Evolutionary conservation across 1,284 basidiomycete genomes (phyloP).

Genomic region (Apiotrichum mycotoxinovorans): DNA sequence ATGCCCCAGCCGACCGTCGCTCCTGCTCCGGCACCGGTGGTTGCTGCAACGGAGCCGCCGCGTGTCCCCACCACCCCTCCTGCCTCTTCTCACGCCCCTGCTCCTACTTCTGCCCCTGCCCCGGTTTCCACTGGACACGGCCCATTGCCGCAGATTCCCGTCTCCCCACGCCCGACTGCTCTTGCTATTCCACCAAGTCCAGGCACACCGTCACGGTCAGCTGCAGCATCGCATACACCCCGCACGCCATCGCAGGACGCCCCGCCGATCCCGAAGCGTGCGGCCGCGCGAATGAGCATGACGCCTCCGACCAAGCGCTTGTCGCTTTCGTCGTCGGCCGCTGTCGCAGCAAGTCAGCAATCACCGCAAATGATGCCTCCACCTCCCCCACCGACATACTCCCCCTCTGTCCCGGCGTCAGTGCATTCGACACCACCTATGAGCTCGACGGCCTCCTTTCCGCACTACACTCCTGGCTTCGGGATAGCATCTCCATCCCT

Average conservation of each 20-base stretch:
- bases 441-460: neutral
- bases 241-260: neutral
- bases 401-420: neutral
- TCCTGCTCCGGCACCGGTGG: too few relatives aligned
- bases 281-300: neutral
- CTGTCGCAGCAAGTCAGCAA: neutral
- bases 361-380: neutral
- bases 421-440: neutral
- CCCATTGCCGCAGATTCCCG: too few relatives aligned
- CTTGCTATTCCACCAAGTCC: too few relatives aligned
- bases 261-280: neutral
- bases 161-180: too few relatives aligned
- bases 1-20: too few relatives aligned
- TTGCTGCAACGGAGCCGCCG: too few relatives aligned
- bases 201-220: neutral
- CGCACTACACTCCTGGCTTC: neutral
- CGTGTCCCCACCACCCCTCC: too few relatives aligned
- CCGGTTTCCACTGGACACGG: too few relatives aligned
- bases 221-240: neutral
- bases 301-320: neutral
- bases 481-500: neutral
- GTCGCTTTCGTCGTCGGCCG: too few relatives aligned
- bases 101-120: too few relatives aligned
- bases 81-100: too few relatives aligned
- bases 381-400: neutral